Conservation (phyloP, 257 asterid species). For the Solanum clarkiae region DNA sequence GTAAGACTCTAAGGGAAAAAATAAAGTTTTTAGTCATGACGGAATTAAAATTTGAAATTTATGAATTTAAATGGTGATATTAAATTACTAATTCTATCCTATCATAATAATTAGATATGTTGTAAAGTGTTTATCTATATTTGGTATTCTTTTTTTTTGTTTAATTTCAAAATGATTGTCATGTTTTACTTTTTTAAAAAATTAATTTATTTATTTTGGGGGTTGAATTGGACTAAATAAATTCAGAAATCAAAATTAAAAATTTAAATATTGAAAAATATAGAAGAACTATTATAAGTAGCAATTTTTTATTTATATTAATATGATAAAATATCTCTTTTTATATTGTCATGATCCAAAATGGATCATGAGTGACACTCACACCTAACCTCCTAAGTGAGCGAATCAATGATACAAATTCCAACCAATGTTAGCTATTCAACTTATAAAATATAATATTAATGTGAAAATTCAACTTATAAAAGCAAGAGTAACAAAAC, state of each 20-base stretch:
- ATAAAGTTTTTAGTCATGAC: neutral
- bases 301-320: neutral
- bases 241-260: neutral
- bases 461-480: no score
- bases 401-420: no score
- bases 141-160: neutral
- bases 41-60: neutral
- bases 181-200: neutral
- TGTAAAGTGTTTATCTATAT: neutral
- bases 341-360: no score
- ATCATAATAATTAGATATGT: neutral
- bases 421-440: no score
- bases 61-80: neutral
- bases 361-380: no score
- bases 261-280: no score
- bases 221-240: neutral
- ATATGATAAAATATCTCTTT: neutral
- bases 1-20: neutral
- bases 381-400: no score
- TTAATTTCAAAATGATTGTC: neutral
- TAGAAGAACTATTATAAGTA: neutral
- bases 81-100: neutral
- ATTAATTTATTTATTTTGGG: neutral
- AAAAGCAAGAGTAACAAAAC: no score
- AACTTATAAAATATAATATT: no score